Percentiles rank a stretch among this genome's conserved stretches.
These are phyloP conservation scores for Talaromyces sp. DNA, from an alignment of 2,329 filamentous ascomycete genomes.

Conservation along the genomic window DNA sequence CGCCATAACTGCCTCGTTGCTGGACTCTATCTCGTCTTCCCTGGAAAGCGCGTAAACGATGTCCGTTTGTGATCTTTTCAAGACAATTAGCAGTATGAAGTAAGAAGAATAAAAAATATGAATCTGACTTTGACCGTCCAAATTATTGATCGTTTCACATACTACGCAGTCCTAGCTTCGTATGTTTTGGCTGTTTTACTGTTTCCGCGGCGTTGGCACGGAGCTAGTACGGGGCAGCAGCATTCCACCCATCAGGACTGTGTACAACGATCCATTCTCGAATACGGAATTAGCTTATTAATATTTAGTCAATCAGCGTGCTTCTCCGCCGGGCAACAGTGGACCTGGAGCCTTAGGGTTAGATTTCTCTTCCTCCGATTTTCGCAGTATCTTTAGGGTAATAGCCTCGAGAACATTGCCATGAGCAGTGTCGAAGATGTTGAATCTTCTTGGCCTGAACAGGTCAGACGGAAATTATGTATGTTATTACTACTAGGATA, in stretches of 20 bases:
- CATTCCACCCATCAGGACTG: neutral
- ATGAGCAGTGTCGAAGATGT: neutral
- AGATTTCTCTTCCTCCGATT: neutral
- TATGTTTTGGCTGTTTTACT: neutral
- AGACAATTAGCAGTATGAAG: neutral
- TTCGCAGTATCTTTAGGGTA: neutral
- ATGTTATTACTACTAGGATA: neutral
- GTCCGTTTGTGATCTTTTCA: neutral
- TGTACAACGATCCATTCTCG: neutral
- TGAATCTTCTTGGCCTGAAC: neutral
- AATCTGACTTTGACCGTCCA: neutral
- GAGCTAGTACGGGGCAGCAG: neutral
- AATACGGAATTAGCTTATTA: neutral
- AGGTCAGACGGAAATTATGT: neutral
- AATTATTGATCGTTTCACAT: neutral
- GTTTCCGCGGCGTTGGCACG: neutral
- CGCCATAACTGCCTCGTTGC: neutral
- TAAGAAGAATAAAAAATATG: neutral
- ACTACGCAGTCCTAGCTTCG: neutral
- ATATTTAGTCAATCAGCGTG: neutral
- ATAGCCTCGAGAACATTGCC: neutral
- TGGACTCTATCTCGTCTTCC: slow-evolving; percentile 2
- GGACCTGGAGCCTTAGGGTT: neutral
- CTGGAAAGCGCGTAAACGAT: neutral
- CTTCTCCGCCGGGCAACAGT: neutral